Base-by-base conservation (phyloP, 768 basidiomycete species). In the Amanita rubescens region DNA sequence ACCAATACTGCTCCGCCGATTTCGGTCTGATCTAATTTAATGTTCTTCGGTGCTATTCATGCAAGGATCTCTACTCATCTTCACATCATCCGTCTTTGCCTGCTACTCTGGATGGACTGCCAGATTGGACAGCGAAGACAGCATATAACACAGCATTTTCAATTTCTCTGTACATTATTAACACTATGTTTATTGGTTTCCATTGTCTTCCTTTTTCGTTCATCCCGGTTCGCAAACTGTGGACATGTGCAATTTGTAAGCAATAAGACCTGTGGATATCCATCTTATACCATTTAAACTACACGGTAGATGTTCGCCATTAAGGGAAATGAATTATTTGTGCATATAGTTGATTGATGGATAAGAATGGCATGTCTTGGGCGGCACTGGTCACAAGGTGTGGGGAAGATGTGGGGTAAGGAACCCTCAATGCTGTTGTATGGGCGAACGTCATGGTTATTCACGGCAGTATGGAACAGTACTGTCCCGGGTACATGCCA, bases 171-270 rank as follows among this genome's bases (percentile, higher is more conserved):
- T 38, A 33, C 51, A 57, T 34, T 53, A 20, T 52, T 43, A 25
- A 49, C 43, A 27, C 24, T 55, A 55, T 55, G 54, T 42, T 55
- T 48, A 55, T 50, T 49, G 20, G 22, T 19, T 53, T 46, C 33
- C 45, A n/a, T n/a, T 51, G 51, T 46, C 19, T 46, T n/a, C 15
- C 12, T 24, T 52, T 42, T 51, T 42, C 17, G 32, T 38, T 9
- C 35, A 9, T 39, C 25, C 19, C 15, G 12, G 19, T 30, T 9
- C 24, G 15, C 41, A 3, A 19, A 6, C 15, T 14, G 22, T n/a
- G n/a, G n/a, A 50, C 49, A 38, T 24, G 22, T 17, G 49, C 37
- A 50, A 50, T 50, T 12, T 41, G 49, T 50, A 39, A 22, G 22
- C 19, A 37, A 37, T 39, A 15, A 14, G 22, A 50, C n/a, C 48